Conservation (phyloP, 2,329 filamentous ascomycete genomes). For the Tolypocladium pustulatum region DNA sequence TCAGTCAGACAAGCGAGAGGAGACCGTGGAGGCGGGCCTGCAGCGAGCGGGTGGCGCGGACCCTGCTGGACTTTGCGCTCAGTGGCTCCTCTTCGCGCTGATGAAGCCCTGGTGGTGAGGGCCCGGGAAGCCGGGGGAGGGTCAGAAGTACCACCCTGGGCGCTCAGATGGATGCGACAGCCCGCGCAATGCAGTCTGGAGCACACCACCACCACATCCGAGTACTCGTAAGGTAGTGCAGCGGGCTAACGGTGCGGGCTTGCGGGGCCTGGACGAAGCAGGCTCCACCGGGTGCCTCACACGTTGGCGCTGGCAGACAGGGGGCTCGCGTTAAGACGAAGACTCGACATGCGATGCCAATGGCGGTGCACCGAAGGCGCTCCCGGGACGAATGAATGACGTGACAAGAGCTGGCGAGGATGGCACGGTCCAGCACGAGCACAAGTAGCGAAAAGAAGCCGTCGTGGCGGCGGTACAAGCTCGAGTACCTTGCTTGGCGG, state of each 20-base stretch:
- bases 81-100: background rate
- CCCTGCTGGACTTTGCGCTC: slow-evolving; percentile 1
- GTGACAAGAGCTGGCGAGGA: background rate
- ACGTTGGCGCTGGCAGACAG: background rate
- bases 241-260: background rate
- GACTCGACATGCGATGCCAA: background rate
- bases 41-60: slow-evolving; percentile 2
- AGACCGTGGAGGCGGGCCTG: slow-evolving; percentile 1
- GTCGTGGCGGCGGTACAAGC: background rate
- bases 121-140: background rate
- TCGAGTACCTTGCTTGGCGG: background rate
- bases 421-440: background rate
- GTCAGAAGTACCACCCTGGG: background rate
- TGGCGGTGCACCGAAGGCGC: background rate
- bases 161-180: background rate
- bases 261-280: background rate
- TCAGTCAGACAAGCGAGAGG: slow-evolving; percentile 7
- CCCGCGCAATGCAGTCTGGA: background rate
- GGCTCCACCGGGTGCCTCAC: slow-evolving; percentile 1
- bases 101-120: background rate
- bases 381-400: background rate
- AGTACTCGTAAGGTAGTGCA: background rate
- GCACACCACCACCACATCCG: background rate
- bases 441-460: background rate
- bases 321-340: background rate